phyloP scores from a whole-genome alignment of 225 moss, liverwort and hornwort species.

The Pleurozium schreberi region DNA sequence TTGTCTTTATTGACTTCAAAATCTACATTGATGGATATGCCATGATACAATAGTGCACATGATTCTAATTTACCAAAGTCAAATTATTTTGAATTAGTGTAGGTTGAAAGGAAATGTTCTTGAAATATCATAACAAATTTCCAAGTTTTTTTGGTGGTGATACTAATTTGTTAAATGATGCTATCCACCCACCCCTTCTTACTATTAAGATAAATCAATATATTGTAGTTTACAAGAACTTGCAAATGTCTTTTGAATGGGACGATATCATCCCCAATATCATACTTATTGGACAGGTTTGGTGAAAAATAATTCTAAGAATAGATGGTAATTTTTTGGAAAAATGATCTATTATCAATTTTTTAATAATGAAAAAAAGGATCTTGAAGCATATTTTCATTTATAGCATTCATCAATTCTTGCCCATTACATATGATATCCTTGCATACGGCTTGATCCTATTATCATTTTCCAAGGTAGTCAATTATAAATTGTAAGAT shows the following conservation, averaged over 20 bases:
- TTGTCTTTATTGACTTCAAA: no score
- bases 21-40: background rate
- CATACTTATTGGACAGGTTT: rapidly evolving
- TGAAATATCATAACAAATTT: background rate
- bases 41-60: rapidly evolving
- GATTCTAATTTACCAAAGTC: background rate
- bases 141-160: background rate
- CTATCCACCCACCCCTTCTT: no score
- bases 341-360: background rate
- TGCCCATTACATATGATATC: background rate
- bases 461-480: background rate
- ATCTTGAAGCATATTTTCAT: no score
- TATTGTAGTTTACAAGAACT: background rate
- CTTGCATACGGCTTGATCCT: rapidly evolving
- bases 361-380: background rate
- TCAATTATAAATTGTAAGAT: background rate
- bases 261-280: background rate
- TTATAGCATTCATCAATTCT: no score
- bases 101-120: background rate
- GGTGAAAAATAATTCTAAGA: background rate
- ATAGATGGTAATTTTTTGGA: background rate
- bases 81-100: background rate
- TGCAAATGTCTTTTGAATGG: background rate
- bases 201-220: background rate
- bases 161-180: background rate